Base-by-base conservation (phyloP, 2,329 filamentous ascomycete genomes). In the Madurella mycetomatis region DNA sequence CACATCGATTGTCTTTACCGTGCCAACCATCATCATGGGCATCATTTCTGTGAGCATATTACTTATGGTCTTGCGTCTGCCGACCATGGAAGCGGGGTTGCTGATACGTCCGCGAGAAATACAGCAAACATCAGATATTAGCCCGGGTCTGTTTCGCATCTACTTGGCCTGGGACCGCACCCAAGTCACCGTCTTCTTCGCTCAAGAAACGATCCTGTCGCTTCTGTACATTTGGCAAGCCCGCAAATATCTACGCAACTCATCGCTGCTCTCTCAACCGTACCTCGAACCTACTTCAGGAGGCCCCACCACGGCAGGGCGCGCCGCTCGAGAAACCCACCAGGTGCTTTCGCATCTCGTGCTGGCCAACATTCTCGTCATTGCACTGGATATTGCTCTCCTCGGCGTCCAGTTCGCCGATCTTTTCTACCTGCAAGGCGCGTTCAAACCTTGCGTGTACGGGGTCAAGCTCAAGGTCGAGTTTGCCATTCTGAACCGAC, bases 341-440 rank as follows among this genome's bases (percentile, higher is more conserved):
- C 53, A 47, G 5, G 58, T 69, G 19, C 60, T 70, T 15, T 49
- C 55, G 13, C 68, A 72, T 37, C 68, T 74, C 5, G 67, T 74
- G 34, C 63, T 64, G 25, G 66, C 67, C 51, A 73, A 73, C 58
- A 5, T 73, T 15, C 61, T 73, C 43, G 67, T 75, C 49, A 71
- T 74, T 53, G 57, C 61, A 7, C 66, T 74, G 34, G 71, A 74
- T 54, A 64, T 69, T 50, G 65, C 66, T 17, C 62, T 74, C 0
- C 65, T 75, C 0, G 70, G 64, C 5, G 59, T 73, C 12, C 68
- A 71, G 55, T 73, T 69, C 56, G 63, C 68, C 3, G 65, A 66
- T 11, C 59, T 68, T 41, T 73, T 72, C 59, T 69, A 68, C 45
- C 54, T 74, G 2, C 69, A 73, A 47, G 62, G 64, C 2, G 62